Evolutionary conservation across 345 rosid genomes (phyloP), one percentile per base, ranked within the genome.

Genomic region (Rhodamnia argentea): DNA sequence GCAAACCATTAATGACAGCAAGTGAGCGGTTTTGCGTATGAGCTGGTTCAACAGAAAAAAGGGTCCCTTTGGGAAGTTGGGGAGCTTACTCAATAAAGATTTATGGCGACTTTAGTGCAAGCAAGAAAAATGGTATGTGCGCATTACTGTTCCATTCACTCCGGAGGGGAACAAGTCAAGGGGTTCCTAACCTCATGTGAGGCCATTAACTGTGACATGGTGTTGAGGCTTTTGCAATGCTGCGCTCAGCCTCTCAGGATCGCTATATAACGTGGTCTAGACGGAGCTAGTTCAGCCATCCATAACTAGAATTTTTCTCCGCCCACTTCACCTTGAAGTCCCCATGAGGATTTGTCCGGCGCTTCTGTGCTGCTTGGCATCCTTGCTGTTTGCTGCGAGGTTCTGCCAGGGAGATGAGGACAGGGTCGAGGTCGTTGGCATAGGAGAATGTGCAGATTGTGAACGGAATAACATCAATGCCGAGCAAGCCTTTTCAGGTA

Each of bases 391-490:
- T 47, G 86, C 90, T 6, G 83, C 89, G 9, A 87, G 87, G 74
- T 86, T 89, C 88, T 92, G 94, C 87, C 54, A 87, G 59, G 94
- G 89, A 14, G 91, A 87, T 75, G 89, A 60, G 37, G 40, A 6
- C 3, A 58, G 37, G 27, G 91, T 91, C 3, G 94, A 92, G 89
- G 95, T 95, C 2, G 90, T 94, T 52, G 99, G 98, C 7, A 24
- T 55, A 47, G 96, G 93, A 60, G 95, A 95, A 90, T 94, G 98
- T 90, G 91, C 91, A n/a, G 94, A 91, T 23, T 92, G 96, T 74
- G 86, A 84, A 27, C 70, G 50, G 53, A 88, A 52, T 44, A 90
- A 90, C 59, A 83, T 92, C 54, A 88, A 92, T 70, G 84, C 81
- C 23, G 89, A 89, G 76, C 92, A 91, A 82, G 96, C 94, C 14